These are phyloP conservation scores for Neoascochyta sp. DNA, from an alignment of 2,329 filamentous ascomycete genomes.

Conservation along the genomic window DNA sequence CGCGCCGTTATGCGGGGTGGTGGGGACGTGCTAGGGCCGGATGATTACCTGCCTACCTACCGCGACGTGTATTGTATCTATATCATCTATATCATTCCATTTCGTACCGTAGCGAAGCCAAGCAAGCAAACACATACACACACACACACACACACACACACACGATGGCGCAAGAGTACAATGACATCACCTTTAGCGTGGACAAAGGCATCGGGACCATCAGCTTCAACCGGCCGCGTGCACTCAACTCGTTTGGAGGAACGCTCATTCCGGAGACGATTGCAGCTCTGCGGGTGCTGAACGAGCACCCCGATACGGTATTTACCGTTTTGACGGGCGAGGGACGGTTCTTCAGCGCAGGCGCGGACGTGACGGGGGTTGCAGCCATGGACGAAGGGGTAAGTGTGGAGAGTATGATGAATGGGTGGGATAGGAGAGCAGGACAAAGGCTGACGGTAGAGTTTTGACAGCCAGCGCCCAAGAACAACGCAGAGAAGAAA, in stretches of 20 bases:
- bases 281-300: conserved; percentile 43
- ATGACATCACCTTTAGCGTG: conserved; percentile 45
- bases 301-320: conserved; percentile 48
- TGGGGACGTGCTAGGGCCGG: too few species aligned
- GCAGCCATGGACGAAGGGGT: neutral
- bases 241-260: conserved; percentile 49
- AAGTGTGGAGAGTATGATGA: too few species aligned
- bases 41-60: too few species aligned
- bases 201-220: conserved; percentile 46
- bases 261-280: conserved; percentile 45
- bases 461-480: too few species aligned
- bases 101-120: too few species aligned
- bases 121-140: neutral
- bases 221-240: conserved; percentile 50
- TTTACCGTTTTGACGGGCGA: conserved; percentile 52
- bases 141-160: neutral
- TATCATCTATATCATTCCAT: too few species aligned
- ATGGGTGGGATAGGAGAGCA: conserved; percentile 6
- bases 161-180: conserved; percentile 33
- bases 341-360: conserved; percentile 50
- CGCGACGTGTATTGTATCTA: too few species aligned
- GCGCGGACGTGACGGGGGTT: conserved; percentile 47
- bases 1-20: conserved; percentile 7
- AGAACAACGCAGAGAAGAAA: conserved; percentile 36
- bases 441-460: conserved; percentile 8